Percentiles rank a stretch among this genome's conserved stretches.
These are phyloP conservation scores for Plasmodium knowlesi DNA, from an alignment of 169 alveolate species.

Conservation along the genomic window DNA sequence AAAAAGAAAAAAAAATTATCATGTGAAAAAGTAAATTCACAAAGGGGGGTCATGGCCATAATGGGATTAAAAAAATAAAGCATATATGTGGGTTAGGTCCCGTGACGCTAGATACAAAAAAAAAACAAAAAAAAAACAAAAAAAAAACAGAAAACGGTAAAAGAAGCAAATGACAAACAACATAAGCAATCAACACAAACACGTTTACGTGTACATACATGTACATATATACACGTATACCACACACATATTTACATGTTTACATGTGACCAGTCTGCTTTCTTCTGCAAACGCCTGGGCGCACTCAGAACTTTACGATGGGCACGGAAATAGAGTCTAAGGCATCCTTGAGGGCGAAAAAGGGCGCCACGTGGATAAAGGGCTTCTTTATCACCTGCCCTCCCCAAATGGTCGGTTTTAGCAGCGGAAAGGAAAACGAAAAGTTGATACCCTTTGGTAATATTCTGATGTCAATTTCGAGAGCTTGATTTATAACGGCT, in stretches of 20 bases:
- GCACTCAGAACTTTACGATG: constrained; percentile 15
- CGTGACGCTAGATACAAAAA: background rate
- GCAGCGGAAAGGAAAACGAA: constrained; percentile 25
- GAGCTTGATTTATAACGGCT: constrained; percentile 34
- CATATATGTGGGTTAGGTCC: background rate
- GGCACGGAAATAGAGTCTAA: constrained; percentile 60
- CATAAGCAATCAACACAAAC: background rate
- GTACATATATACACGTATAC: background rate
- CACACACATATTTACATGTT: background rate
- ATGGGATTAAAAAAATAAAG: background rate
- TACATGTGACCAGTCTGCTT: background rate
- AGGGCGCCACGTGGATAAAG: constrained; percentile 55
- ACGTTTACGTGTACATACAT: background rate
- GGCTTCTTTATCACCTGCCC: constrained; percentile 66
- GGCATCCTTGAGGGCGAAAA: constrained; percentile 59
- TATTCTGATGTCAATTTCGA: constrained; percentile 25
- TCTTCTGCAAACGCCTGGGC: background rate
- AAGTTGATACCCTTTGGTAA: constrained; percentile 41
- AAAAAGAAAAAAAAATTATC: background rate
- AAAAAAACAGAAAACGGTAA: background rate
- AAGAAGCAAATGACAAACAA: background rate
- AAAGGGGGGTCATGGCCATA: background rate
- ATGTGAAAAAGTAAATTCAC: background rate
- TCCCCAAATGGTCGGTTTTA: constrained; percentile 28
- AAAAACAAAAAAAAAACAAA: background rate